Conservation (phyloP, 116 monocot species). For the Papilionanthe hybrid region DNA sequence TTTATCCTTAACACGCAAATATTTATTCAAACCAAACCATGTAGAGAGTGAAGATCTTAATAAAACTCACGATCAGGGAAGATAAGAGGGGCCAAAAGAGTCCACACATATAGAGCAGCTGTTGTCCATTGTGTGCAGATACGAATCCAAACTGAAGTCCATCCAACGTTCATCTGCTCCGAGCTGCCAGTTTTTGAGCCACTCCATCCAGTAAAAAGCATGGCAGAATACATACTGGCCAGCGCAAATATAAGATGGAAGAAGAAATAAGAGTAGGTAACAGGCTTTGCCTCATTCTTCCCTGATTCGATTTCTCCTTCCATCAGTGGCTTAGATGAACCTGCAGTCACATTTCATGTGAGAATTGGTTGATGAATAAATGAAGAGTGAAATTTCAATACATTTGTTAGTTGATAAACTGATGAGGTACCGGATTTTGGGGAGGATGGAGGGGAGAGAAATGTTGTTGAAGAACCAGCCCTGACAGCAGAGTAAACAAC, state of each 20-base stretch:
- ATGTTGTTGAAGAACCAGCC: conserved; percentile 86
- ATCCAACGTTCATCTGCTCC: conserved; percentile 81
- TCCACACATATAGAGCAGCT: conserved; percentile 76
- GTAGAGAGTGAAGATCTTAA: conserved; percentile 6
- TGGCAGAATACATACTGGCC: conserved; percentile 95
- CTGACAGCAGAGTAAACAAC: conserved; percentile 90
- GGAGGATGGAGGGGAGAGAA: conserved; percentile 86
- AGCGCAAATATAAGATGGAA: conserved; percentile 91
- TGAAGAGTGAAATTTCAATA: neutral
- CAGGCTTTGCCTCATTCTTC: conserved; percentile 43
- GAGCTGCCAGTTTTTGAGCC: conserved; percentile 47
- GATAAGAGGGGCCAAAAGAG: conserved; percentile 67
- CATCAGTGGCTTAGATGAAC: conserved; percentile 46
- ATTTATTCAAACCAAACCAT: neutral
- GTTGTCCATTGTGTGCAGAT: conserved; percentile 90
- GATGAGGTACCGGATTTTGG: conserved; percentile 57
- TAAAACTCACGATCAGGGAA: conserved; percentile 76
- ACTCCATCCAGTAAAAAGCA: conserved; percentile 92
- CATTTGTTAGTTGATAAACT: neutral
- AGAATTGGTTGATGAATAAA: neutral
- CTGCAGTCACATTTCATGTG: conserved; percentile 25
- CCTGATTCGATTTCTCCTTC: conserved; percentile 50
- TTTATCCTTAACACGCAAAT: too few relatives aligned
- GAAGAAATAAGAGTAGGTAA: conserved; percentile 89
- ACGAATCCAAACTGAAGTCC: conserved; percentile 92